Base-by-base conservation (phyloP, 257 asterid species). In the Petunia secreta region DNA sequence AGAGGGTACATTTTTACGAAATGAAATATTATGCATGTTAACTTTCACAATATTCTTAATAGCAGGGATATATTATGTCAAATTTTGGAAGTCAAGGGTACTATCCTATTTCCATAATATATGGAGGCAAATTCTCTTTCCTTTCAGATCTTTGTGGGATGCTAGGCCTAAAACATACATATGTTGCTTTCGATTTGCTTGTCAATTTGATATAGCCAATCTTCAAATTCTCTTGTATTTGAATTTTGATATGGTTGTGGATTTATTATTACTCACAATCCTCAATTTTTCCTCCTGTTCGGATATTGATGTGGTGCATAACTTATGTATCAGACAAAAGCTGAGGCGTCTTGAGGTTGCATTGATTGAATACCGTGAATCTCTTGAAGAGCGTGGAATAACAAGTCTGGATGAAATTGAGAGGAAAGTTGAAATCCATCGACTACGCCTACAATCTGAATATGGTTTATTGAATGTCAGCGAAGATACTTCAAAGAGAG, bases 311-410 rank as follows among this genome's bases (percentile, higher is more conserved):
- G 66, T 63, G 80, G 68, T 80, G 81, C 65, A 80, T 65, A 39
- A 79, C 75, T 83, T 60, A 63, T 55, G 75, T 79, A 57, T 66
- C 91, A 94, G 98, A 80, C 98, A 89, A 85, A 94, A 91, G 85
- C 67, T 93, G 88, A 93, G 98, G 89, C 94, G 89, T n/a, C 85
- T 93, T 79, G 98, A 94, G 86, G 98, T 93, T 77, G 93, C 91
- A 60, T 79, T 94, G 83, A 93, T 94, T 84, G 97, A 93, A 82
- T 94, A 93, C 82, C 94, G 95, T 8, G 98, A 94, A 90, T 90
- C 94, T 84, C 97, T 94, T 83, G 98, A 91, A 87, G 98, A 94
- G 71, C 88, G 87, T 79, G 98, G 98, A 68, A 77, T 88, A 69
- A 91, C 82, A 79, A 82, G 75, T 81, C 50, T 83, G 0, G 97